Percentiles rank a stretch among this genome's conserved stretches.
These are phyloP conservation scores for Exobasidium rhododendri DNA, from an alignment of 1,284 basidiomycete species.

Conservation along the genomic window DNA sequence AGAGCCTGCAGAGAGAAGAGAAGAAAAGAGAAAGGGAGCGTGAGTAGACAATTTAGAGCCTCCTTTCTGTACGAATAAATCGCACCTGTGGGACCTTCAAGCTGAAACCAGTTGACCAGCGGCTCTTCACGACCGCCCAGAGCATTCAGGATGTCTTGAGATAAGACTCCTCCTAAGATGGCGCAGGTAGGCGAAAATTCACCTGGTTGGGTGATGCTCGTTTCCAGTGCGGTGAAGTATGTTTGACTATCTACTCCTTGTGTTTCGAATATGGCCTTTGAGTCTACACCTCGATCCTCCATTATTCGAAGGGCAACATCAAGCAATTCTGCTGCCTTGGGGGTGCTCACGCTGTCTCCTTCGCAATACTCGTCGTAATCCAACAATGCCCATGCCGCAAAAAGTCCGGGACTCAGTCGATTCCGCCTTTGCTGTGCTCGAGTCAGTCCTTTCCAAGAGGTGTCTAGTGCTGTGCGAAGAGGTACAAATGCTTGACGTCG, in stretches of 20 bases:
- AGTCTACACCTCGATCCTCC: constrained; percentile 11
- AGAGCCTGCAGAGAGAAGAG: background rate
- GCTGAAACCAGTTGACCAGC: constrained; percentile 85
- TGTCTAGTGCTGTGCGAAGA: constrained; percentile 60
- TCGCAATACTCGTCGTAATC: background rate
- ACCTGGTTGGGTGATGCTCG: constrained; percentile 10
- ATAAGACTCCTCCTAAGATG: constrained; percentile 86
- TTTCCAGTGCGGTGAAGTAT: constrained; percentile 9
- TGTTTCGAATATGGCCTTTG: constrained; percentile 2
- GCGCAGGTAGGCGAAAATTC: constrained; percentile 23
- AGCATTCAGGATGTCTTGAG: constrained; percentile 89
- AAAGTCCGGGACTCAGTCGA: constrained; percentile 60
- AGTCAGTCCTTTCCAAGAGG: constrained; percentile 67
- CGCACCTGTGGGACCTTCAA: constrained; percentile 73
- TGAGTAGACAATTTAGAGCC: background rate
- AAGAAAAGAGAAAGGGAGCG: background rate
- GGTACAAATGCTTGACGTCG: constrained; percentile 67
- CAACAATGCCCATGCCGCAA: constrained; percentile 63
- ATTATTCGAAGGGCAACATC: constrained; percentile 19
- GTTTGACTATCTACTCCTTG: background rate
- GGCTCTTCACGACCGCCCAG: constrained; percentile 85
- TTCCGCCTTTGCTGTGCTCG: constrained; percentile 73
- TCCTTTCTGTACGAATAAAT: too few relatives aligned
- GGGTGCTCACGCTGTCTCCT: background rate
- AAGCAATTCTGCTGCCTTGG: constrained; percentile 58